Percentiles rank a stretch among this genome's conserved stretches.
Conservation (phyloP, 2,329 filamentous ascomycete species). For the Pezicula radicicola region DNA sequence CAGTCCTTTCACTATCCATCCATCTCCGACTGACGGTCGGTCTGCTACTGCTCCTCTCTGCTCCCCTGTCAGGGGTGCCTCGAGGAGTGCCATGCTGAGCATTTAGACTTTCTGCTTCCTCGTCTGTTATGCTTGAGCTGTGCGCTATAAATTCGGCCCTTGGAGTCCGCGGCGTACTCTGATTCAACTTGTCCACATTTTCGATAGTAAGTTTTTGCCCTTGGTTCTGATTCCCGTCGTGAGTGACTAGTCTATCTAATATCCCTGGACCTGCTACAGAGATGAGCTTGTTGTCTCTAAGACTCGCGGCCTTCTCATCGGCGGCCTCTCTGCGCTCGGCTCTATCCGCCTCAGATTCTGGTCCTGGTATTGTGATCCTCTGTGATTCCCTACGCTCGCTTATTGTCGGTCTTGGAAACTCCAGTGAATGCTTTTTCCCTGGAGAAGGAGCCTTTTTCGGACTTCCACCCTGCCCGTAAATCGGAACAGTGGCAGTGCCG, state of each 20-base stretch:
- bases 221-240: not conserved
- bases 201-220: constrained; percentile 50
- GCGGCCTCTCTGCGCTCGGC: constrained; percentile 42
- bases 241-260: constrained; percentile 25
- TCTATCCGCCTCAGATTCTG: constrained; percentile 38
- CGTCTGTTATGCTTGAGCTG: constrained; percentile 3
- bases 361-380: constrained; percentile 20
- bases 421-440: not conserved
- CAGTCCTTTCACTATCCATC: constrained; percentile 13
- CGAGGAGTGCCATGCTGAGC: not conserved
- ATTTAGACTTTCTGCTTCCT: not conserved
- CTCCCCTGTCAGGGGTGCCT: not conserved
- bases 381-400: constrained; percentile 18
- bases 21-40: constrained; percentile 9
- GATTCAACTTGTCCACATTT: constrained; percentile 46
- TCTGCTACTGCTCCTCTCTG: constrained; percentile 1
- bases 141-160: not conserved
- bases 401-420: constrained; percentile 10
- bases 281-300: constrained; percentile 53
- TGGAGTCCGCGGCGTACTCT: constrained; percentile 22
- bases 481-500: constrained; percentile 12
- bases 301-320: constrained; percentile 50
- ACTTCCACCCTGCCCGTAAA: constrained; percentile 13
- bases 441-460: constrained; percentile 18
- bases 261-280: constrained; percentile 13